phyloP scores from a whole-genome alignment of 2,329 filamentous ascomycete species.

The Pyrenochaeta sp. region DNA sequence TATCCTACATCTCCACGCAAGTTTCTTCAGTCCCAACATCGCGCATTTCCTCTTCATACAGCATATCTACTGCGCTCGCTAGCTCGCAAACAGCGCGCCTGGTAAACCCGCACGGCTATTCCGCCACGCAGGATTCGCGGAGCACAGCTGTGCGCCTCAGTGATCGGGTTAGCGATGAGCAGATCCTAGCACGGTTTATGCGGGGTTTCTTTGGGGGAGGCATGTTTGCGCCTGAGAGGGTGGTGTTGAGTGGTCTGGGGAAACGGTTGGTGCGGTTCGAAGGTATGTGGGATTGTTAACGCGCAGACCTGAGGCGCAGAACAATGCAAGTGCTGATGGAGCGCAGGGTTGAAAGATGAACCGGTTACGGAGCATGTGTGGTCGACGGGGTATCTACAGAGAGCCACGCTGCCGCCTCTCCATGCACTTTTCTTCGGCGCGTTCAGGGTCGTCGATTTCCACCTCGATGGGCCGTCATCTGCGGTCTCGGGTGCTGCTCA shows the following conservation, averaged over 20 bases:
- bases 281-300: background rate
- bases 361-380: constrained; percentile 7
- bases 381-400: background rate
- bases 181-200: constrained; percentile 14
- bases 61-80: constrained; percentile 1
- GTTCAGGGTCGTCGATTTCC: background rate
- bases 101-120: constrained; percentile 12
- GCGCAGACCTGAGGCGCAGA: background rate
- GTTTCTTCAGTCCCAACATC: constrained; percentile 2
- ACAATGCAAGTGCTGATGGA: too few species aligned
- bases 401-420: background rate
- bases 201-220: constrained; percentile 24
- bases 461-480: too few species aligned
- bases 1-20: background rate
- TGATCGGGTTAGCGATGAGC: constrained; percentile 9
- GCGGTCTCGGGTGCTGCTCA: too few species aligned
- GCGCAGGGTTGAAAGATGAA: background rate
- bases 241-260: constrained; percentile 3
- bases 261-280: constrained; percentile 5
- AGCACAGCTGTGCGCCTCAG: constrained; percentile 6
- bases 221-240: constrained; percentile 15
- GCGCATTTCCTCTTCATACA: constrained; percentile 3
- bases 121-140: constrained; percentile 4
- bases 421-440: constrained; percentile 1
- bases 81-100: constrained; percentile 5